Evolutionary conservation across 2,329 filamentous ascomycete species (phyloP).

Genomic region (Chaetomium globosum): DNA sequence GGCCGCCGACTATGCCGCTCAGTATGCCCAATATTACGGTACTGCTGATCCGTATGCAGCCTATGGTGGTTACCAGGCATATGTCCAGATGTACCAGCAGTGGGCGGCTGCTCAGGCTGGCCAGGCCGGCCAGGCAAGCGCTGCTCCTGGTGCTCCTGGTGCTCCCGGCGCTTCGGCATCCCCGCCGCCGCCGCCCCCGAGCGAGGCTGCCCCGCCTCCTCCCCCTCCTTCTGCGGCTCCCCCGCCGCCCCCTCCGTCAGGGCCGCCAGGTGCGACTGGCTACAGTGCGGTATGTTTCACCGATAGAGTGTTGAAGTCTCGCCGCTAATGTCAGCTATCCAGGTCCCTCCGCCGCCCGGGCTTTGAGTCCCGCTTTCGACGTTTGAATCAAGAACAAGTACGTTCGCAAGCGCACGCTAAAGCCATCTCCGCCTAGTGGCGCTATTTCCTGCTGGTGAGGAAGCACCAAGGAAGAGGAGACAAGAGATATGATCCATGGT

Average conservation of each 20-base stretch:
- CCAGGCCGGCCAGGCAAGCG: slow-evolving; percentile 49
- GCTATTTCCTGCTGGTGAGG: background rate
- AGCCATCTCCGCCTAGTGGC: background rate
- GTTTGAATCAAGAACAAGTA: background rate
- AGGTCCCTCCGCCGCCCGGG: slow-evolving; percentile 62
- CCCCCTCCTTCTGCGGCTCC: slow-evolving; percentile 59
- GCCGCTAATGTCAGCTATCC: slow-evolving; percentile 31
- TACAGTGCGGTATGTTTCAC: slow-evolving; percentile 64
- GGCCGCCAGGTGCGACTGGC: slow-evolving; percentile 55
- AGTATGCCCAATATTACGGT: slow-evolving; percentile 82
- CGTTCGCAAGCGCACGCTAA: no score
- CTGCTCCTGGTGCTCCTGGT: slow-evolving; percentile 46
- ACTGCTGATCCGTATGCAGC: slow-evolving; percentile 74
- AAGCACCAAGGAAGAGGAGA: background rate
- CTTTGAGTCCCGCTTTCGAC: slow-evolving; percentile 43
- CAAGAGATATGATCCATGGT: background rate
- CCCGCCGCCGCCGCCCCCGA: slow-evolving; percentile 61
- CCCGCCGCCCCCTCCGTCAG: slow-evolving; percentile 60
- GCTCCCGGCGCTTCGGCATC: slow-evolving; percentile 54
- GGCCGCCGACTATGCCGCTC: slow-evolving; percentile 70
- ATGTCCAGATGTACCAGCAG: slow-evolving; percentile 73
- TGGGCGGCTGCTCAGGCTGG: slow-evolving; percentile 60
- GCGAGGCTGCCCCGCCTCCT: slow-evolving; percentile 64
- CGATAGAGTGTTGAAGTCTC: background rate
- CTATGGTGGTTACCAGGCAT: slow-evolving; percentile 84